phyloP scores from a whole-genome alignment of 2,329 filamentous ascomycete species.

The Hypoxylon sp. region DNA sequence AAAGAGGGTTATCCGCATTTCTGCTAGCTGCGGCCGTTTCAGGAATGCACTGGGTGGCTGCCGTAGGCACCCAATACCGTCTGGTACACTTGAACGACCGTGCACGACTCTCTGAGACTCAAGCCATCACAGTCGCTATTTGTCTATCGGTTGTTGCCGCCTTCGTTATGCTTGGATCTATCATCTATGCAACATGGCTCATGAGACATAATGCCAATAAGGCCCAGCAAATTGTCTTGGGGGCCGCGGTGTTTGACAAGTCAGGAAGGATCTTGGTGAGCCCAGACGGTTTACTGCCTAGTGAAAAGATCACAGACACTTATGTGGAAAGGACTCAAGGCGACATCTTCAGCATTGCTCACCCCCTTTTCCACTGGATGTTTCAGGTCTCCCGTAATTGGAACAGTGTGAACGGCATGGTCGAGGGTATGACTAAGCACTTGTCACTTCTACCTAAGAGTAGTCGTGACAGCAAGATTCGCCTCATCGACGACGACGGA shows the following conservation, averaged over 20 bases:
- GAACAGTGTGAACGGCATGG: slow-evolving; percentile 73
- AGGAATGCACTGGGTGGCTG: slow-evolving; percentile 89
- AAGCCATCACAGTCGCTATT: slow-evolving; percentile 79
- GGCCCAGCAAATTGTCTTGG: slow-evolving; percentile 71
- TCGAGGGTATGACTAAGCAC: slow-evolving; percentile 79
- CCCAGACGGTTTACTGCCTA: slow-evolving; percentile 76
- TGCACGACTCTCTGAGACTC: slow-evolving; percentile 66
- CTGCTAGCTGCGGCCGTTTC: slow-evolving; percentile 80
- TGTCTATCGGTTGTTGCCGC: slow-evolving; percentile 74
- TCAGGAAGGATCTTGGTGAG: slow-evolving; percentile 76
- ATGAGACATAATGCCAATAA: slow-evolving; percentile 67
- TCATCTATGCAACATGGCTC: slow-evolving; percentile 65
- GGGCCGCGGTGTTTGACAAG: slow-evolving; percentile 74
- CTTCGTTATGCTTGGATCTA: slow-evolving; percentile 67
- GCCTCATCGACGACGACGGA: slow-evolving; percentile 65
- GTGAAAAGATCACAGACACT: slow-evolving; percentile 81
- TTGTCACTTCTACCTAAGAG: slow-evolving; percentile 64
- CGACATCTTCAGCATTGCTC: slow-evolving; percentile 80
- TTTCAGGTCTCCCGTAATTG: slow-evolving; percentile 85
- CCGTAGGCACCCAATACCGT: slow-evolving; percentile 76
- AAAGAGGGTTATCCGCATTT: slow-evolving; percentile 73
- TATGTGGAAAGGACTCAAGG: slow-evolving; percentile 78
- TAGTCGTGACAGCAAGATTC: slow-evolving; percentile 56
- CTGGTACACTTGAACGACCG: slow-evolving; percentile 61
- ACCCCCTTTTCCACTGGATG: slow-evolving; percentile 89